Conservation (phyloP, 805 yeast genomes). For the Candida pini region DNA sequence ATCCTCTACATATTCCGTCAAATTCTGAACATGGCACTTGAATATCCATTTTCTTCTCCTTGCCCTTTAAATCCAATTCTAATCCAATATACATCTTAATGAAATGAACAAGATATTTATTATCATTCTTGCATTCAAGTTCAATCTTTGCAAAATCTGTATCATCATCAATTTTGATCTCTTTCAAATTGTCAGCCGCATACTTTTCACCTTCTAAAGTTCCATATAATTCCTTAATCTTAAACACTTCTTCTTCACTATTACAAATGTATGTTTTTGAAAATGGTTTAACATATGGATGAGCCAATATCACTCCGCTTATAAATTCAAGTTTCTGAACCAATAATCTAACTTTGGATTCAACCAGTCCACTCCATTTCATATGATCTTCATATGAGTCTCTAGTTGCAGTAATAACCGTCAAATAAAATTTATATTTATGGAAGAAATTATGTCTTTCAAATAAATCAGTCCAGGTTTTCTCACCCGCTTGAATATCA, state of each 20-base stretch:
- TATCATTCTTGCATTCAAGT: slow-evolving; percentile 18
- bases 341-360: slow-evolving; percentile 73
- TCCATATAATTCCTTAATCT: slow-evolving; percentile 42
- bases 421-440: slow-evolving; percentile 79
- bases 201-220: slow-evolving; percentile 47
- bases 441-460: slow-evolving; percentile 76
- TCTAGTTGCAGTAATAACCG: slow-evolving; percentile 71
- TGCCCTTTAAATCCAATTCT: slow-evolving; percentile 45
- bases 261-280: slow-evolving; percentile 42
- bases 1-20: slow-evolving; percentile 69
- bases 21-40: slow-evolving; percentile 90
- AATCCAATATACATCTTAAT: slow-evolving; percentile 82
- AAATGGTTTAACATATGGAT: slow-evolving; percentile 81
- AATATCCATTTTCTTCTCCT: slow-evolving; percentile 67
- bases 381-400: slow-evolving; percentile 76
- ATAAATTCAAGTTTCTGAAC: slow-evolving; percentile 79
- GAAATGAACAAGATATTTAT: slow-evolving; percentile 41
- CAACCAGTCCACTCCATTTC: slow-evolving; percentile 91
- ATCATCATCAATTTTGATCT: slow-evolving; percentile 26
- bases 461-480: slow-evolving; percentile 71
- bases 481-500: slow-evolving; percentile 58
- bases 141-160: slow-evolving; percentile 25
- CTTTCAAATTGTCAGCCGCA: slow-evolving; percentile 30
- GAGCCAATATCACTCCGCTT: slow-evolving; percentile 76
- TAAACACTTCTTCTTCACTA: slow-evolving; percentile 35